phyloP scores from a whole-genome alignment of 331 rosid genomes.

The Malus hybrid region DNA sequence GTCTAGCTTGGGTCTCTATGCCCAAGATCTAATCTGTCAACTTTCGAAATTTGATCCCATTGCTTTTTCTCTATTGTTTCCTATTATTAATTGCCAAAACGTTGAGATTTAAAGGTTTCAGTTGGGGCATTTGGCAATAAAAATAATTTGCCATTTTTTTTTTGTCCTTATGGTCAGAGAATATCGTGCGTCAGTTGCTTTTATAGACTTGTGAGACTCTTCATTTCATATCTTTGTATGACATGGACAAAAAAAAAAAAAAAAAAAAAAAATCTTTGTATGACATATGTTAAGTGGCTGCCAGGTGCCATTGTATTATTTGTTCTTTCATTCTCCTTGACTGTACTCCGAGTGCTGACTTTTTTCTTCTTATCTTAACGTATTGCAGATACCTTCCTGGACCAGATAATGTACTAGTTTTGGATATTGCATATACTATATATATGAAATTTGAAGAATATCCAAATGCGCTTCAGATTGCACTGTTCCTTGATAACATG shows the following conservation, averaged over 20 bases:
- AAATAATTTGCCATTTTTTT: not conserved
- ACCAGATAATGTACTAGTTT: constrained; percentile 85
- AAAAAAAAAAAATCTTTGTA: not conserved
- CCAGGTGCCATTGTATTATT: not conserved
- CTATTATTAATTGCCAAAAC: not conserved
- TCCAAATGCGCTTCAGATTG: constrained; percentile 87
- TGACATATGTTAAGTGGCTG: not conserved
- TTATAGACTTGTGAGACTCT: not conserved
- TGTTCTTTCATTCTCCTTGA: not conserved
- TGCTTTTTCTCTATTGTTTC: not conserved
- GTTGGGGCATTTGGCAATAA: not conserved
- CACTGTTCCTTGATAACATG: constrained; percentile 70
- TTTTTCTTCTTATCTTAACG: not conserved
- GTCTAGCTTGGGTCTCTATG: not conserved
- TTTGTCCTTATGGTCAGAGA: not conserved
- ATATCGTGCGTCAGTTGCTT: not conserved
- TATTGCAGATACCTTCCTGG: constrained; percentile 84
- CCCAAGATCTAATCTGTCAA: not conserved
- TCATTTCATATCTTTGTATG: not conserved
- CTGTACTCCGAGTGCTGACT: not conserved
- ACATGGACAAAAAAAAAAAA: too few relatives aligned
- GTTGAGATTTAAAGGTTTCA: not conserved
- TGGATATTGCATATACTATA: constrained; percentile 82
- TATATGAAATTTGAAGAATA: constrained; percentile 79
- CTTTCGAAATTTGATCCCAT: not conserved